Conservation (phyloP, 139 green algal species). For the Pedinophyceae sp. region DNA sequence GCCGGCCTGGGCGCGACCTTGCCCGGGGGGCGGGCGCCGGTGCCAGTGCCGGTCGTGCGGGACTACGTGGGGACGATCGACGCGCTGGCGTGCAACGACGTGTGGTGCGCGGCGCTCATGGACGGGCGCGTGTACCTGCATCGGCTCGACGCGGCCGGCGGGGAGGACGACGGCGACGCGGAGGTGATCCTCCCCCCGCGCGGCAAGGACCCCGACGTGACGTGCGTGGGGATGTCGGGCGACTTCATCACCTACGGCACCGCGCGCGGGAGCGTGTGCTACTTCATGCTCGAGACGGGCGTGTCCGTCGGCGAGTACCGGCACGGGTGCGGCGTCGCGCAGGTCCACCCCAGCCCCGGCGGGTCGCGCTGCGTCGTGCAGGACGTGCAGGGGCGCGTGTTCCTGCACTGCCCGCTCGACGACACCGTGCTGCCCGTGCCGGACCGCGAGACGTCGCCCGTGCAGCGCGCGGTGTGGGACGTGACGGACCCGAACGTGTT, state of each 20-base stretch:
- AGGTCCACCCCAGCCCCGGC: constrained; percentile 28
- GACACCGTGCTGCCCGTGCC: constrained; percentile 34
- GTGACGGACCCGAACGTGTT: constrained; percentile 31
- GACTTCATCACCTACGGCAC: constrained; percentile 14
- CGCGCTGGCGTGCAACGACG: neutral
- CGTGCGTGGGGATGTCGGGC: constrained; percentile 7
- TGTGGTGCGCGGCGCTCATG: too few species aligned
- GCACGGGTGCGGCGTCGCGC: constrained; percentile 21
- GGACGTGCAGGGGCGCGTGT: constrained; percentile 23
- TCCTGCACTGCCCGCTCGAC: constrained; percentile 48
- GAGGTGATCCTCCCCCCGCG: constrained; percentile 1
- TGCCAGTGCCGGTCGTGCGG: neutral
- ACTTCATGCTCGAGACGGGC: constrained; percentile 5
- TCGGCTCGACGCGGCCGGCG: neutral
- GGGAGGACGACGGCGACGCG: neutral
- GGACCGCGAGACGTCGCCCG: too few species aligned
- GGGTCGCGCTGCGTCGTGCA: constrained; percentile 43
- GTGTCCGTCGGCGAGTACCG: neutral
- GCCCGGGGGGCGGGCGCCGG: too few species aligned
- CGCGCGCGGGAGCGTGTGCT: constrained; percentile 2
- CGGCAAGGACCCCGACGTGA: neutral
- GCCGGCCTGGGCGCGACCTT: neutral
- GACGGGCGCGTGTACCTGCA: constrained; percentile 2
- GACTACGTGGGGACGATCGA: constrained; percentile 2
- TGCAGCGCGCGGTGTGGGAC: constrained; percentile 45